Evolutionary conservation across 2,329 filamentous ascomycete species (phyloP).

Genomic region (Penicillium sp.): DNA sequence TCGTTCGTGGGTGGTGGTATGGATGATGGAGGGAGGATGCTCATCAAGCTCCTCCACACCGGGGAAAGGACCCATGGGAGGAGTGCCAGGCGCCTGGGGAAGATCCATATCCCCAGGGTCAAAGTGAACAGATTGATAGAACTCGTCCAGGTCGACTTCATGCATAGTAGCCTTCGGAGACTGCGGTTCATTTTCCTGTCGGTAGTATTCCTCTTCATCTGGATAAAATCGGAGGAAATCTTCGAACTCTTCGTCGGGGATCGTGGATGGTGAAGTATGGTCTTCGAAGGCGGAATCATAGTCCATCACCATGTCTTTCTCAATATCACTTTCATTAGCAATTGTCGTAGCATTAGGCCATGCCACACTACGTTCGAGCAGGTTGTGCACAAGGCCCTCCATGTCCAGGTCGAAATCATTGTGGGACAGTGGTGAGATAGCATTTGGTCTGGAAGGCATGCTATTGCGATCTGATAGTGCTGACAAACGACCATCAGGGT

Average conservation of each 20-base stretch:
- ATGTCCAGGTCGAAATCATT: slow-evolving; percentile 20
- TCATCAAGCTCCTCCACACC: slow-evolving; percentile 16
- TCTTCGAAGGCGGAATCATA: slow-evolving; percentile 27
- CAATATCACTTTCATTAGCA: slow-evolving; percentile 21
- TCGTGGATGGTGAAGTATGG: slow-evolving; percentile 16
- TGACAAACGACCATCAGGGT: background rate
- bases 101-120: slow-evolving; percentile 15
- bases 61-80: slow-evolving; percentile 6
- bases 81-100: slow-evolving; percentile 4
- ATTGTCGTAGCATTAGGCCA: slow-evolving; percentile 27
- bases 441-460: slow-evolving; percentile 18
- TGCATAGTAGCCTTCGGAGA: slow-evolving; percentile 13
- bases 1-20: slow-evolving; percentile 42
- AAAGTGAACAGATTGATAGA: slow-evolving; percentile 30
- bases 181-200: slow-evolving; percentile 14
- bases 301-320: slow-evolving; percentile 29
- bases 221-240: slow-evolving; percentile 40
- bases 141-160: slow-evolving; percentile 37
- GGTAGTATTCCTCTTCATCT: slow-evolving; percentile 29
- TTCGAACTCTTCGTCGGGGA: slow-evolving; percentile 33
- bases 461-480: background rate
- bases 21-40: slow-evolving; percentile 29
- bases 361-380: slow-evolving; percentile 18
- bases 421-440: slow-evolving; percentile 24
- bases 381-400: slow-evolving; percentile 22